Percentiles rank a stretch among this genome's conserved stretches.
Evolutionary conservation across 257 asterid genomes (phyloP).

Genomic region (Forsythia suspensa): DNA sequence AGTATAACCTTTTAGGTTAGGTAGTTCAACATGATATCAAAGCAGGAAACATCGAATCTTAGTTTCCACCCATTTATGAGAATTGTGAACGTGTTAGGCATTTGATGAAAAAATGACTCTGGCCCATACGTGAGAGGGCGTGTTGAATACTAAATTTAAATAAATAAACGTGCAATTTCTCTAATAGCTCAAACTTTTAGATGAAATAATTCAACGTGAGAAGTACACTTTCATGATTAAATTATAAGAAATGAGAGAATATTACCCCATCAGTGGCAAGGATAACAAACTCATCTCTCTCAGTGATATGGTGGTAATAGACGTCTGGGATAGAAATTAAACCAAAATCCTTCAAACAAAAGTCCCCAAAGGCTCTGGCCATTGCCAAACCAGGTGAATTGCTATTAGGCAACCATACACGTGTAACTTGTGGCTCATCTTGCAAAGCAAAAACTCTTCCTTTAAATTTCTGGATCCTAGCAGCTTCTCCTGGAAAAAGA

Average conservation of each 20-base stretch:
- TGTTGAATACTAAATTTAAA: background rate
- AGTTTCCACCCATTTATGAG: background rate
- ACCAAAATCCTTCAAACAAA: constrained; percentile 95
- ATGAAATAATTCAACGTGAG: background rate
- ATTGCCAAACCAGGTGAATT: constrained; percentile 98
- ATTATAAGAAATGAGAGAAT: background rate
- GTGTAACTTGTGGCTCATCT: constrained; percentile 99
- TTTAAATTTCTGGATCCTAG: constrained; percentile 87
- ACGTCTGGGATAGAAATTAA: constrained; percentile 93
- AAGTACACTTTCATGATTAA: background rate
- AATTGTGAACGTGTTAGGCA: background rate
- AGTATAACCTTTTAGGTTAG: background rate
- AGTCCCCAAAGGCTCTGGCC: constrained; percentile 99
- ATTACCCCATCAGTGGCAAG: constrained; percentile 98
- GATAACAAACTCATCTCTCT: constrained; percentile 71
- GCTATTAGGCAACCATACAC: constrained; percentile 95
- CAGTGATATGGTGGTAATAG: constrained; percentile 75
- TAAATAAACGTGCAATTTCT: too few species aligned
- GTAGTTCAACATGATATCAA: too few species aligned
- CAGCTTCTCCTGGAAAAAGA: constrained; percentile 75
- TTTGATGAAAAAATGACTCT: background rate
- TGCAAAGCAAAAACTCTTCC: constrained; percentile 96
- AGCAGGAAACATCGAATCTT: too few species aligned
- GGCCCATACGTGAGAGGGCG: background rate
- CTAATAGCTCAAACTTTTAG: background rate